Conservation (phyloP, 2,329 filamentous ascomycete species). For the Colletotrichum higginsianum region DNA sequence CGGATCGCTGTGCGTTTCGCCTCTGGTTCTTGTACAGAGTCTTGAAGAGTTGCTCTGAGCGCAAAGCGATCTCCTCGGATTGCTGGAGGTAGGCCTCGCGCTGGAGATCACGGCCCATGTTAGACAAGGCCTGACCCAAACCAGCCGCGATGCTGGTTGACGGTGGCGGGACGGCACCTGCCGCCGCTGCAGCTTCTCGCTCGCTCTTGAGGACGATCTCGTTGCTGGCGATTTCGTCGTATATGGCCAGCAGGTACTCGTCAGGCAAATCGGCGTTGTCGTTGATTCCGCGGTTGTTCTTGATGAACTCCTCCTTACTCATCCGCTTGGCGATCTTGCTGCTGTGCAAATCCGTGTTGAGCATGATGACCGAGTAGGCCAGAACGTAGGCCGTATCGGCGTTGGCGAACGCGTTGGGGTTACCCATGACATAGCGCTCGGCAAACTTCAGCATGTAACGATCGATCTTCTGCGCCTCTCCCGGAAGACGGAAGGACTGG, state of each 20-base stretch:
- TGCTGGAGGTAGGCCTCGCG: constrained; percentile 95
- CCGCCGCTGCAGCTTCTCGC: constrained; percentile 87
- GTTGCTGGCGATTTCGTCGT: constrained; percentile 90
- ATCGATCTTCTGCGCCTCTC: constrained; percentile 99
- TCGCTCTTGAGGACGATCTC: constrained; percentile 97
- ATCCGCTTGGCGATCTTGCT: constrained; percentile 86
- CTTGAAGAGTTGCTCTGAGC: constrained; percentile 89
- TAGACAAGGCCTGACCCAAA: constrained; percentile 90
- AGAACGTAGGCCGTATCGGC: constrained; percentile 98
- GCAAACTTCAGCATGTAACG: constrained; percentile 99
- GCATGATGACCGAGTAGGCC: constrained; percentile 94
- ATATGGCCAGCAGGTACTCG: constrained; percentile 91
- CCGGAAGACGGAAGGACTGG: constrained; percentile 93
- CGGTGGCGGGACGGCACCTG: constrained; percentile 74
- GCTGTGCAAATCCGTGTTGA: constrained; percentile 97
- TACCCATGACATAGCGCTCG: constrained; percentile 93
- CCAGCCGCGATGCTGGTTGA: constrained; percentile 82
- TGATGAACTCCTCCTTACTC: constrained; percentile 98
- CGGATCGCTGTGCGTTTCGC: constrained; percentile 78
- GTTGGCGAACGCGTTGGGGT: constrained; percentile 97
- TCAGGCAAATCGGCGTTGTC: constrained; percentile 94
- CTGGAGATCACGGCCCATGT: constrained; percentile 91
- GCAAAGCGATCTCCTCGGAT: constrained; percentile 88
- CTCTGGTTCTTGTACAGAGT: constrained; percentile 92
- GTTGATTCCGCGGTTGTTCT: constrained; percentile 98